A percentile compares a stretch with the other conserved stretches of the same genome.
Evolutionary conservation across 108 stramenopile genomes (phyloP).

Genomic region (Skeletonema grethae): DNA sequence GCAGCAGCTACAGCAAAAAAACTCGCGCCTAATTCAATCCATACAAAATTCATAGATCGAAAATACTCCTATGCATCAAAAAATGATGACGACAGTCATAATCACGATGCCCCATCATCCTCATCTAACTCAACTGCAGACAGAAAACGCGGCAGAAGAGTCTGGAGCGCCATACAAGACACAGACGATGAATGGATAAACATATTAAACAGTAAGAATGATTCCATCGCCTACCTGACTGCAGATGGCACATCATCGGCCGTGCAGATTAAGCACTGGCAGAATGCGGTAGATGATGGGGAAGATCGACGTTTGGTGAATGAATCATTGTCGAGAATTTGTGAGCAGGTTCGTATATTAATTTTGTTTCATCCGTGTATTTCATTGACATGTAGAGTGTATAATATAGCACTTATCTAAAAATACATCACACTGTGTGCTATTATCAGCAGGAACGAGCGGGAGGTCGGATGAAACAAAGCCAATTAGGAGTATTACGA

Average conservation of each 20-base stretch:
- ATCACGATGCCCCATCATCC: neutral
- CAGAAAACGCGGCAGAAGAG: conserved; percentile 30
- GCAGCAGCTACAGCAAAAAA: neutral
- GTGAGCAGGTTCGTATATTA: conserved; percentile 38
- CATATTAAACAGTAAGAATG: neutral
- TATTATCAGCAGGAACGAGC: conserved; percentile 55
- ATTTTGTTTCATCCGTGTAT: neutral
- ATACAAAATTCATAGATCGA: neutral
- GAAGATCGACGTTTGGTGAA: conserved; percentile 25
- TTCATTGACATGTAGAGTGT: conserved; percentile 3
- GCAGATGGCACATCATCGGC: conserved; percentile 5
- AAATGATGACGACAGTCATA: neutral
- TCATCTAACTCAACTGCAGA: neutral
- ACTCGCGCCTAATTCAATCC: neutral
- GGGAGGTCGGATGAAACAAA: conserved; percentile 69
- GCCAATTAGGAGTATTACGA: conserved; percentile 73
- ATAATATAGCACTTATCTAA: neutral
- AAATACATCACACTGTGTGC: neutral
- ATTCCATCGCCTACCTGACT: neutral
- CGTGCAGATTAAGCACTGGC: conserved; percentile 23
- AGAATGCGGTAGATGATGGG: conserved; percentile 37
- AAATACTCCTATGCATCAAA: neutral
- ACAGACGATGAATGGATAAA: conserved; percentile 9
- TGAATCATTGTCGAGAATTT: conserved; percentile 38
- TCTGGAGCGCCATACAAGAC: conserved; percentile 24